Evolutionary conservation across 2,329 filamentous ascomycete genomes (phyloP).

Genomic region (Mycosphaerella arachidis): DNA sequence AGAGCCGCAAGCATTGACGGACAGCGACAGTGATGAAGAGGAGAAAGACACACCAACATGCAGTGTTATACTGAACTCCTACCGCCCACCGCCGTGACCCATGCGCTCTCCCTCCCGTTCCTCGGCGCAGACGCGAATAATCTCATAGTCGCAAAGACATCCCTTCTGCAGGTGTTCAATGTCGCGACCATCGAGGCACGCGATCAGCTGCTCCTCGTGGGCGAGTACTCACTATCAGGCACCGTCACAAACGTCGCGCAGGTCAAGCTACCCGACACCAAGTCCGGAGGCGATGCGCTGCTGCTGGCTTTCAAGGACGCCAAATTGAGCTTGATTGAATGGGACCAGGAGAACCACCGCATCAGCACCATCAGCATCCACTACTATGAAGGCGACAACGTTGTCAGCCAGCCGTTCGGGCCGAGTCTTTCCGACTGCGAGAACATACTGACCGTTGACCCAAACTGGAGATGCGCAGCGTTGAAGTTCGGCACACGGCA

Average conservation of each 20-base stretch:
- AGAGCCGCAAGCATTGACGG: neutral
- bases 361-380: slow-evolving; percentile 91
- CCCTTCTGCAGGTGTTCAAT: slow-evolving; percentile 85
- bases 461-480: slow-evolving; percentile 85
- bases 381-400: slow-evolving; percentile 93
- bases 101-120: slow-evolving; percentile 77
- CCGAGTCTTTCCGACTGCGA: slow-evolving; percentile 68
- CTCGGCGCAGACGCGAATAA: slow-evolving; percentile 72
- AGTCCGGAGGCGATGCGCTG: slow-evolving; percentile 77
- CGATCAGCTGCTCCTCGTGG: slow-evolving; percentile 72
- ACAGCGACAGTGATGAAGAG: neutral
- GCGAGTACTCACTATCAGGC: slow-evolving; percentile 78
- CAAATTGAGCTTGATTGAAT: slow-evolving; percentile 88
- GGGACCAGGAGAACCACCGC: slow-evolving; percentile 75
- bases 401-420: slow-evolving; percentile 61
- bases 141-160: slow-evolving; percentile 86
- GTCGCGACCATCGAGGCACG: slow-evolving; percentile 10
- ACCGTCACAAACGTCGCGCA: slow-evolving; percentile 78
- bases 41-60: slow-evolving; percentile 50
- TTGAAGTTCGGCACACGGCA: slow-evolving; percentile 87
- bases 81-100: slow-evolving; percentile 88
- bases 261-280: slow-evolving; percentile 67
- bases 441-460: slow-evolving; percentile 82
- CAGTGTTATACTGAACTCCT: slow-evolving; percentile 97
- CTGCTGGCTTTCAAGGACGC: slow-evolving; percentile 84